Evolutionary conservation across 257 asterid genomes (phyloP), one percentile per base, ranked within the genome.

Genomic region (Salvia miltiorrhiza): DNA sequence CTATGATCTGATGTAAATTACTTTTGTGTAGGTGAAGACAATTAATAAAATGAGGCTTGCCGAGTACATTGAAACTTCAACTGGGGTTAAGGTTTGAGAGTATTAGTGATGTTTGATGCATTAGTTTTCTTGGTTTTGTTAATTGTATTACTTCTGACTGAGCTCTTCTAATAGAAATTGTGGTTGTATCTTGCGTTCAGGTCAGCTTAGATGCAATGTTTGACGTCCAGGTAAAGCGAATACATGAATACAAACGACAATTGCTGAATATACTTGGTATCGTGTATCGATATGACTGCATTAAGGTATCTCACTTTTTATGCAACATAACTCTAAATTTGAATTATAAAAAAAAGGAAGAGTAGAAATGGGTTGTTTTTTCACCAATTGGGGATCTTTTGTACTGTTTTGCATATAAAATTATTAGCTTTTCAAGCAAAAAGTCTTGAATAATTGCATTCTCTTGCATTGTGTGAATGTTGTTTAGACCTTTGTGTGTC

Each of bases 141-240:
- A 71, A 21, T 60, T 71, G 41, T 16, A 60, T 60, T 50, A 71
- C 69, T 35, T 49, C 61, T 61, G 48, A 58, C 54, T 28, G 41
- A 20, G 32, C 16, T 19, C 47, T 17, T 45, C 43, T 24, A 33
- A 33, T 69, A 8, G 55, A 9, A 43, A 30, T 2, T 47, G 28
- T 33, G 52, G 47, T 11, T 50, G 45, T 70, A 28, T 40, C 30
- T 40, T n/a, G 55, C 26, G 43, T 76, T 70, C 82, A 82, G 87
- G 84, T 82, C 77, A 77, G 87, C 57, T 62, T 79, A 70, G 87
- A 79, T 13, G 84, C 84, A 65, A 79, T 82, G 82, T 82, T 82
- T 50, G 87, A 82, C 21, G 84, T 82, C 63, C 87, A 82, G 79
- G 59, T 82, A 45, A 82, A 82, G 76, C 80, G 87, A 48, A 82